Percentiles rank a stretch among this genome's conserved stretches.
Conservation (phyloP, 352 stramenopile species). For the Phytophthora kernoviae region DNA sequence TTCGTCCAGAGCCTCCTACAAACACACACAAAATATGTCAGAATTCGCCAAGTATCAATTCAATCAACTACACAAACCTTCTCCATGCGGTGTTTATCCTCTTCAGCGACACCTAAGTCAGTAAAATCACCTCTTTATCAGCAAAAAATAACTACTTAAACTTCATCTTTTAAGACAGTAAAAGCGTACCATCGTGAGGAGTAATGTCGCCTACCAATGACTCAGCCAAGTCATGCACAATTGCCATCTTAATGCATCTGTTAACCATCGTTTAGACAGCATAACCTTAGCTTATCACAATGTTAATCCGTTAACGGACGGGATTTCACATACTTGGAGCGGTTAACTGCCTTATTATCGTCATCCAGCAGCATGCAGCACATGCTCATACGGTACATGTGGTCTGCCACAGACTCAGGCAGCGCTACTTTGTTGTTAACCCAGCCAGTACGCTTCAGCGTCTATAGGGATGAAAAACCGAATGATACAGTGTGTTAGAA, state of each 20-base stretch:
- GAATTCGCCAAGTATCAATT: not conserved
- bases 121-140: constrained; percentile 1
- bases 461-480: constrained; percentile 34
- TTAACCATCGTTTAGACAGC: constrained; percentile 4
- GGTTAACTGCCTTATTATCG: constrained; percentile 61
- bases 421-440: constrained; percentile 89
- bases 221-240: constrained; percentile 94
- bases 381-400: constrained; percentile 94
- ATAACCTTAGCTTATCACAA: not conserved
- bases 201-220: constrained; percentile 94
- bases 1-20: constrained; percentile 67
- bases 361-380: constrained; percentile 90
- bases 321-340: constrained; percentile 53
- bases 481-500: constrained; percentile 15
- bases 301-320: constrained; percentile 16
- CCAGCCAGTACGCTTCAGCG: constrained; percentile 92
- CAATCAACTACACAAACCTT: constrained; percentile 43
- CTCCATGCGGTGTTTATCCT: constrained; percentile 92
- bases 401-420: constrained; percentile 93
- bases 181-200: constrained; percentile 74
- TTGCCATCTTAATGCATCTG: constrained; percentile 91
- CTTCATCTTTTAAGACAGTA: not conserved
- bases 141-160: not conserved
- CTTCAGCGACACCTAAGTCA: constrained; percentile 75
- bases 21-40: not conserved